phyloP scores from a whole-genome alignment of 2,329 filamentous ascomycete species.

The Aureobasidium lini region DNA sequence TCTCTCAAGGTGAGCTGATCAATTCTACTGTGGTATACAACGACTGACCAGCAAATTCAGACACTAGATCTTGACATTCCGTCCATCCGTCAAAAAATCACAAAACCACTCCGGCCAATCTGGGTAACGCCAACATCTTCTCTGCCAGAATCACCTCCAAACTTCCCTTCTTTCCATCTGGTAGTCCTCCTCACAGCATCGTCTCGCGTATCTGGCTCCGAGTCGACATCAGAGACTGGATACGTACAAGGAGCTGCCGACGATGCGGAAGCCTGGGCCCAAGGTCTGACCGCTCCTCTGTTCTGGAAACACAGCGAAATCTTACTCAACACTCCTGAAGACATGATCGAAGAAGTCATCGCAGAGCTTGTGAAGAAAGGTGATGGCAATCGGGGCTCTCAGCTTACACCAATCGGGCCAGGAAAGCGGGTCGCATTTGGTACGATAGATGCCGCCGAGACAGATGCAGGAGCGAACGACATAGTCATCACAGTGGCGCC shows the following conservation, averaged over 20 bases:
- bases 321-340: conserved; percentile 59
- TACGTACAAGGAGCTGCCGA: conserved; percentile 95
- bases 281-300: conserved; percentile 64
- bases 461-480: conserved; percentile 28
- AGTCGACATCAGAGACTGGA: conserved; percentile 56
- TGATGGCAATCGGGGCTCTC: conserved; percentile 9
- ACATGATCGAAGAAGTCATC: conserved; percentile 51
- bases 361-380: conserved; percentile 30
- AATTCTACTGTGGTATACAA: conserved; percentile 51
- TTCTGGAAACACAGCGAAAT: conserved; percentile 67
- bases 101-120: conserved; percentile 66
- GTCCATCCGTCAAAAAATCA: conserved; percentile 48
- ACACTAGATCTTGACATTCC: conserved; percentile 55
- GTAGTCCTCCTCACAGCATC: conserved; percentile 84
- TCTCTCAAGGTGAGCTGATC: conserved; percentile 53
- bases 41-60: conserved; percentile 26
- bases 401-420: conserved; percentile 34
- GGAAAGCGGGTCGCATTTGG: conserved; percentile 35
- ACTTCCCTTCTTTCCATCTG: conserved; percentile 55
- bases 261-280: conserved; percentile 88
- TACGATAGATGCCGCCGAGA: conserved; percentile 30
- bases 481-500: conserved; percentile 26
- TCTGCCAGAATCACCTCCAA: conserved; percentile 38
- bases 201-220: conserved; percentile 58
- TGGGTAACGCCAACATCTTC: conserved; percentile 69